Conservation (phyloP, 345 rosid species). For the Eucalyptus sp. region DNA sequence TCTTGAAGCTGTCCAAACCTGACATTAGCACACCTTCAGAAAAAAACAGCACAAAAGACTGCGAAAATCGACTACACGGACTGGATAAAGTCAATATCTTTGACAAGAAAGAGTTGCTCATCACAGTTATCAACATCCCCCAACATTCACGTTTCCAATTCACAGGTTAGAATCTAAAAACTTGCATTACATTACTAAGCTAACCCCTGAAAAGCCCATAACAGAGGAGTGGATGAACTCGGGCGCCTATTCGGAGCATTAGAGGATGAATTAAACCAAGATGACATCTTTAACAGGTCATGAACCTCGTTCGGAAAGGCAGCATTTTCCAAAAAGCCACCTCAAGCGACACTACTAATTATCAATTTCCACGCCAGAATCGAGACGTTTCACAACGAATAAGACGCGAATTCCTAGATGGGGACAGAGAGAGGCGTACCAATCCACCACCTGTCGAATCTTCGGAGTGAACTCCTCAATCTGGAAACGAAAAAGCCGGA, state of each 20-base stretch:
- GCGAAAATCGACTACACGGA: not conserved
- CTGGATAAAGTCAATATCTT: not conserved
- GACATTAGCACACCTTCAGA: not conserved
- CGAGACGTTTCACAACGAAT: not conserved
- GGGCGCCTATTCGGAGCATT: not conserved
- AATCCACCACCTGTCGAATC: conserved; percentile 57
- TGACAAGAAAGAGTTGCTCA: not conserved
- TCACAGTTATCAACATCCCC: not conserved
- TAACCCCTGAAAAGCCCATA: not conserved
- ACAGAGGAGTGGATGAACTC: not conserved
- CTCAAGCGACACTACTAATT: not conserved
- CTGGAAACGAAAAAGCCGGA: conserved; percentile 2
- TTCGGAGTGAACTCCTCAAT: conserved; percentile 59
- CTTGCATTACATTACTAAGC: not conserved
- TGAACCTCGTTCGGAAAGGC: not conserved
- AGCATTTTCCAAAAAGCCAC: not conserved
- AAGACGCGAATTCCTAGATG: not conserved
- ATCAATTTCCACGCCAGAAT: not conserved
- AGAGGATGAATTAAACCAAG: not conserved
- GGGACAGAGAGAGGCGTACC: conserved; percentile 19
- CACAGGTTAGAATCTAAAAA: not conserved
- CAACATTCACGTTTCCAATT: not conserved
- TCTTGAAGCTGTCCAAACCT: conserved; percentile 97
- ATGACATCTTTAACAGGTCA: not conserved
- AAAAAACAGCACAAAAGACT: not conserved